Conservation (phyloP, 345 rosid species). For the Moricandia moricandioides region DNA sequence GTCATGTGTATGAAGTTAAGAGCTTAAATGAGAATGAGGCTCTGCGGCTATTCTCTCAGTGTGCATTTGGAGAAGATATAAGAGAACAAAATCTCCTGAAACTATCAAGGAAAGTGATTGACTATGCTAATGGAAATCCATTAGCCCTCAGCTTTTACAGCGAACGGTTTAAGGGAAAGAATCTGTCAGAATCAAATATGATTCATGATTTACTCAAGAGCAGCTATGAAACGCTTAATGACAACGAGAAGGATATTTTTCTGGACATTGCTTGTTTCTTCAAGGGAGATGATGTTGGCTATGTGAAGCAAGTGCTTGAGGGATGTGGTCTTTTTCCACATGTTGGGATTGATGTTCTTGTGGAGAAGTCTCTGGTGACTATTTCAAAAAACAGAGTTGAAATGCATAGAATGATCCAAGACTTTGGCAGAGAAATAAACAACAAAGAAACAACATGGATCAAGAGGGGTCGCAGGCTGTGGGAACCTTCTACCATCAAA, state of each 20-base stretch:
- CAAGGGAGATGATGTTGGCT: not conserved
- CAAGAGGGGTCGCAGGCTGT: conserved; percentile 14
- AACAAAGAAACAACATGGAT: not conserved
- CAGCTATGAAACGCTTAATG: conserved; percentile 12
- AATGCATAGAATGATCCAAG: conserved; percentile 31
- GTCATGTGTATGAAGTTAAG: not conserved
- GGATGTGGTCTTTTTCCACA: conserved; percentile 26
- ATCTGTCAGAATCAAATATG: not conserved
- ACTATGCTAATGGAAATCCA: conserved; percentile 30
- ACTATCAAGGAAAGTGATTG: not conserved
- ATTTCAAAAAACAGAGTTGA: conserved; percentile 2
- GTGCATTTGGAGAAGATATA: not conserved
- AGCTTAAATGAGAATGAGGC: conserved; percentile 3
- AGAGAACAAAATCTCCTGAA: not conserved
- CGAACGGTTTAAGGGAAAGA: not conserved
- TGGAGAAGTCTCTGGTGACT: conserved; percentile 25
- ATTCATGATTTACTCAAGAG: not conserved
- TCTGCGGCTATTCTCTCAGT: not conserved
- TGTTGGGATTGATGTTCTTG: conserved; percentile 33
- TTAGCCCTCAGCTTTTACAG: conserved; percentile 25
- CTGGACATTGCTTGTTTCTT: conserved; percentile 31
- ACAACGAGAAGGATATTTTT: conserved; percentile 14
- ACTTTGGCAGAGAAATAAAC: conserved; percentile 19
- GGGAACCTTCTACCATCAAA: not conserved
- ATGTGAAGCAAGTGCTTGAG: conserved; percentile 18